phyloP scores from a whole-genome alignment of 2,329 filamentous ascomycete species.

The Zasmidium cellare region DNA sequence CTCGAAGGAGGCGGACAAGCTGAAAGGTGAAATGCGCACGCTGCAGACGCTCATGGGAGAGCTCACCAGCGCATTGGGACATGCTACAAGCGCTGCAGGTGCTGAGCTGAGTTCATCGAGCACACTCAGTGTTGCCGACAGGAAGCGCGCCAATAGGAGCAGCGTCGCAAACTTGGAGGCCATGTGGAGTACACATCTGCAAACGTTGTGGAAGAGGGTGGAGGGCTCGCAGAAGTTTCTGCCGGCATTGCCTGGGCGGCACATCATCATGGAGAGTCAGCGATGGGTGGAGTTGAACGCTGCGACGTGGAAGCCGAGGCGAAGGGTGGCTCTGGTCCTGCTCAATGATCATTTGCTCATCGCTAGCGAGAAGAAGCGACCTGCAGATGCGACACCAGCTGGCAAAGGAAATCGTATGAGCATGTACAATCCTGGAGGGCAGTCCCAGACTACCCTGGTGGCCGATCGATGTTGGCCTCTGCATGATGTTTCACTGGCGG shows the following conservation, averaged over 20 bases:
- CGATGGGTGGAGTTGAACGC: slow-evolving; percentile 96
- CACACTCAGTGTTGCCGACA: slow-evolving; percentile 38
- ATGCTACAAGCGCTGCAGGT: slow-evolving; percentile 45
- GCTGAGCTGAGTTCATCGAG: slow-evolving; percentile 38
- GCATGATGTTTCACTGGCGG: slow-evolving; percentile 87
- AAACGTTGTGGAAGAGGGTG: slow-evolving; percentile 93
- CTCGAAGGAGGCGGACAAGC: slow-evolving; percentile 96
- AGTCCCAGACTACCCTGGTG: slow-evolving; percentile 66
- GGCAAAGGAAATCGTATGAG: slow-evolving; percentile 30
- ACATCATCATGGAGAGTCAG: slow-evolving; percentile 89
- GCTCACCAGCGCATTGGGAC: slow-evolving; percentile 59
- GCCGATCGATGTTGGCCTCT: slow-evolving; percentile 94
- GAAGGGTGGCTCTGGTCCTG: slow-evolving; percentile 87
- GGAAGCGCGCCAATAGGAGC: slow-evolving; percentile 74
- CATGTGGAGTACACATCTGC: slow-evolving; percentile 66
- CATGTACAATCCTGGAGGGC: slow-evolving; percentile 44
- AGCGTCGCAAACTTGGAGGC: slow-evolving; percentile 76
- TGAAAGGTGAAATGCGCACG: slow-evolving; percentile 93
- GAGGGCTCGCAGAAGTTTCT: slow-evolving; percentile 97
- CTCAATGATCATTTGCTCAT: slow-evolving; percentile 93
- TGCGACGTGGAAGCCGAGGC: slow-evolving; percentile 89
- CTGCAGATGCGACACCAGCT: slow-evolving; percentile 21
- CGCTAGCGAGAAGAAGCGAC: slow-evolving; percentile 89
- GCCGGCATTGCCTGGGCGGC: slow-evolving; percentile 84
- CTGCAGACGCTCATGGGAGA: slow-evolving; percentile 90